phyloP scores from a whole-genome alignment of 1,284 basidiomycete genomes.

The Sporisorium graminicola region DNA sequence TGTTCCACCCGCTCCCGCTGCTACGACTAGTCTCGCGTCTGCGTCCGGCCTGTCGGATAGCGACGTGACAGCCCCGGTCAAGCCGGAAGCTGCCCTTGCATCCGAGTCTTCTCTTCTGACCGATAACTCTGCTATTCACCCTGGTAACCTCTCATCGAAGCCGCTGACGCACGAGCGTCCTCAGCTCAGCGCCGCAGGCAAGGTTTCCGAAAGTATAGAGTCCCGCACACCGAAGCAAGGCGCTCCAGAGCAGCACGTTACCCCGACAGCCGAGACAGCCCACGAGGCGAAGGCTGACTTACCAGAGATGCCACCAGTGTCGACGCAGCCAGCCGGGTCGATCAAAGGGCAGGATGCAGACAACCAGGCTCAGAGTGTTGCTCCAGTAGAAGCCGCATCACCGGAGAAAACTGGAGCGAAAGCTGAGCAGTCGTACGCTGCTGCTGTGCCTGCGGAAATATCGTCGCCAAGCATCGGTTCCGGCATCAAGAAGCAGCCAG shows the following conservation, averaged over 20 bases:
- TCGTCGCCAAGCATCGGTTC: constrained; percentile 26
- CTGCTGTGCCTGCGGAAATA: constrained; percentile 1
- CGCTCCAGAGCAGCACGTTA: background rate
- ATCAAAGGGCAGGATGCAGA: background rate
- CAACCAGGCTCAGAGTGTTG: background rate
- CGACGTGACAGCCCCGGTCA: background rate
- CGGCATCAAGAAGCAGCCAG: constrained; percentile 58
- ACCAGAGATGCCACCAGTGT: no score
- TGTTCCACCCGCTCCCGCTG: constrained; percentile 43
- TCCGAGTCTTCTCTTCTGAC: background rate
- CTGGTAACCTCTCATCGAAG: background rate
- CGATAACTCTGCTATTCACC: background rate
- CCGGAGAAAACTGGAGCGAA: constrained; percentile 6
- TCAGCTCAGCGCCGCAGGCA: background rate
- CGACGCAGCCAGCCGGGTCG: background rate
- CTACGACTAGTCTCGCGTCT: constrained; percentile 37
- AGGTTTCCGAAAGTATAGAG: background rate
- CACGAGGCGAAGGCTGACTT: background rate
- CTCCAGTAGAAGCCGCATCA: background rate
- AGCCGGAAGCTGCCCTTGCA: constrained; percentile 3
- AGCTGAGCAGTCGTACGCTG: constrained; percentile 11
- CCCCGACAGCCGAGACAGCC: background rate
- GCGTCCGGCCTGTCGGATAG: constrained; percentile 12
- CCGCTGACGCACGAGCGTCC: constrained; percentile 21
- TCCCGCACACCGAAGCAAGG: constrained; percentile 1